Percentiles rank a stretch among this genome's conserved stretches.
phyloP scores from a whole-genome alignment of 345 rosid species.

The Bruguiera parviflora region DNA sequence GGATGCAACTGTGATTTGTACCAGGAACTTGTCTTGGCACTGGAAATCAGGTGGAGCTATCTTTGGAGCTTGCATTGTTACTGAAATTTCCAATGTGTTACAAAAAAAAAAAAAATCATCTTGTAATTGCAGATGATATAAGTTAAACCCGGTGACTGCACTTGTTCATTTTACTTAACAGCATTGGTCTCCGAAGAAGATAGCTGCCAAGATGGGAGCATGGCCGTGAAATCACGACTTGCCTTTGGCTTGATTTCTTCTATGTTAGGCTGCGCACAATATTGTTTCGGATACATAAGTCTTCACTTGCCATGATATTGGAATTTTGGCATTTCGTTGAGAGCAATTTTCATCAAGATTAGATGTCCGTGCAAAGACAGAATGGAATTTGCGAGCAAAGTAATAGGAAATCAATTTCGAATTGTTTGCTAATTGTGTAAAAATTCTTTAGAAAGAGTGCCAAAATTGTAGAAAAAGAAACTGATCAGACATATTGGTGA shows the following conservation, averaged over 20 bases:
- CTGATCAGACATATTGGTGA: conserved; percentile 44
- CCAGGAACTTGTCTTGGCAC: conserved; percentile 58
- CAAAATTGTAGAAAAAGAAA: neutral
- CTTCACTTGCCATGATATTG: conserved; percentile 37
- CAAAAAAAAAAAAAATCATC: neutral
- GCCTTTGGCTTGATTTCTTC: conserved; percentile 45
- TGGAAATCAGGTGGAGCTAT: conserved; percentile 43
- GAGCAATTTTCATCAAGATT: too few species aligned
- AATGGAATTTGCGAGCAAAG: neutral
- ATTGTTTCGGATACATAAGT: conserved; percentile 51
- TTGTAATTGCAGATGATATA: too few species aligned
- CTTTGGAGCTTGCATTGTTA: conserved; percentile 52
- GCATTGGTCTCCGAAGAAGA: neutral
- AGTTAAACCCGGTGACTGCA: too few species aligned
- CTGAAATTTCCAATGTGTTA: conserved; percentile 23
- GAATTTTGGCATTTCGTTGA: neutral
- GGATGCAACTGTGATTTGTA: conserved; percentile 47
- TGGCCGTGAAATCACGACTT: conserved; percentile 39
- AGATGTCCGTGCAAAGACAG: too few species aligned
- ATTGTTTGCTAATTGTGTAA: neutral
- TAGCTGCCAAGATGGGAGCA: neutral
- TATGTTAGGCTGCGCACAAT: conserved; percentile 47
- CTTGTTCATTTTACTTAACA: neutral
- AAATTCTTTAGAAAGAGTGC: neutral
- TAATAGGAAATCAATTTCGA: conserved; percentile 1